These are phyloP conservation scores for Leptodontidium sp. DNA, from an alignment of 2,329 filamentous ascomycete genomes.

Conservation along the genomic window DNA sequence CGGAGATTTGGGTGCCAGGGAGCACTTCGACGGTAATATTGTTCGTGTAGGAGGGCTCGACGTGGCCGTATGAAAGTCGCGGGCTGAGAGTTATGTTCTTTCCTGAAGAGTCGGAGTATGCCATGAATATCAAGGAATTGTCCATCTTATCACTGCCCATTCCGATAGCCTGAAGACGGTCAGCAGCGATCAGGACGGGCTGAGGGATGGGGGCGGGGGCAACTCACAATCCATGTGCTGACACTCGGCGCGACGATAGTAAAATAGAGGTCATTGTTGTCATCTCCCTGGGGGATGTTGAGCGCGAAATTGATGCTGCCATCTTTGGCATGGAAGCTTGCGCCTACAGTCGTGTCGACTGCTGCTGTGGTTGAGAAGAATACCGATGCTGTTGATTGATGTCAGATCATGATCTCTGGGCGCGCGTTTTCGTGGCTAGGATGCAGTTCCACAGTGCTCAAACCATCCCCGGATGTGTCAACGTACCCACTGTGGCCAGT, in stretches of 20 bases:
- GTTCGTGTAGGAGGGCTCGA: conserved; percentile 58
- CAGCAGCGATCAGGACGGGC: not conserved
- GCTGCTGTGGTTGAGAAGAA: conserved; percentile 30
- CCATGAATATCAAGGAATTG: conserved; percentile 61
- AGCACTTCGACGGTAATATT: conserved; percentile 56
- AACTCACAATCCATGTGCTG: conserved; percentile 56
- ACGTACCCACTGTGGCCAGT: conserved; percentile 24
- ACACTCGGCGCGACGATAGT: conserved; percentile 57
- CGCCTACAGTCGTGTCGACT: conserved; percentile 51
- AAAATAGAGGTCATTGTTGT: conserved; percentile 60
- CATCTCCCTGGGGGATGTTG: conserved; percentile 56
- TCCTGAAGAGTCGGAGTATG: conserved; percentile 58
- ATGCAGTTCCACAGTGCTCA: not conserved
- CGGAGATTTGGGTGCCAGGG: conserved; percentile 56
- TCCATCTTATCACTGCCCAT: conserved; percentile 61
- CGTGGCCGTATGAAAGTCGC: conserved; percentile 58
- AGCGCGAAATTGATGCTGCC: conserved; percentile 58
- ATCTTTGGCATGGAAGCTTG: conserved; percentile 55
- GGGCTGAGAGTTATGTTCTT: conserved; percentile 64
- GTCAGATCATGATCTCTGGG: not conserved
- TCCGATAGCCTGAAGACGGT: conserved; percentile 54
- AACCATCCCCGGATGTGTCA: not conserved
- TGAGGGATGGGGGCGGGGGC: not conserved
- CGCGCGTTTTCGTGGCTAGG: conserved; percentile 5
- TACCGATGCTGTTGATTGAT: conserved; percentile 19